phyloP scores from a whole-genome alignment of 2,329 filamentous ascomycete species.

The Penicillium sp. region DNA sequence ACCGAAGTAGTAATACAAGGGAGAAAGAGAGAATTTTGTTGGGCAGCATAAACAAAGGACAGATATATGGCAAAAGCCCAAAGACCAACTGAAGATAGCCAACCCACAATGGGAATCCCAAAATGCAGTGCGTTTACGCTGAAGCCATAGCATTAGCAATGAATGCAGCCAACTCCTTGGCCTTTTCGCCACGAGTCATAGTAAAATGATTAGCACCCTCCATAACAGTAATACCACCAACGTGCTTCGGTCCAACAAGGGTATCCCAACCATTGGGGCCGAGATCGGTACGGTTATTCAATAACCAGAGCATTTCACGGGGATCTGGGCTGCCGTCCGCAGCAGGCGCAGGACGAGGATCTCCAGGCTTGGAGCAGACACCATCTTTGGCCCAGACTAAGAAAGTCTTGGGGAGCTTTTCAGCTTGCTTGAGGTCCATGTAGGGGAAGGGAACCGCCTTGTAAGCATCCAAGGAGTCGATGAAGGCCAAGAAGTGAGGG shows the following conservation, averaged over 20 bases:
- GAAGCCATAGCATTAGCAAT: slow-evolving; percentile 28
- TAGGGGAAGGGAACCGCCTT: slow-evolving; percentile 34
- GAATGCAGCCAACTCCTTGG: slow-evolving; percentile 30
- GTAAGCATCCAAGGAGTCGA: slow-evolving; percentile 48
- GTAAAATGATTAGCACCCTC: slow-evolving; percentile 38
- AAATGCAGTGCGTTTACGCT: slow-evolving; percentile 12
- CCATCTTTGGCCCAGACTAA: slow-evolving; percentile 50
- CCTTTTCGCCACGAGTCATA: slow-evolving; percentile 31
- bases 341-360: slow-evolving; percentile 40
- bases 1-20: slow-evolving; percentile 4
- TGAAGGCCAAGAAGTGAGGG: slow-evolving; percentile 51
- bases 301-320: slow-evolving; percentile 49
- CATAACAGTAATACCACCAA: slow-evolving; percentile 33
- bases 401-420: slow-evolving; percentile 42
- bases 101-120: neutral
- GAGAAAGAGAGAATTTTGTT: neutral
- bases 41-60: neutral
- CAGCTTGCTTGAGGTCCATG: slow-evolving; percentile 26
- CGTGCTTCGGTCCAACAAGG: slow-evolving; percentile 40
- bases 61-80: neutral
- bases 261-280: slow-evolving; percentile 48
- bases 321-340: slow-evolving; percentile 42
- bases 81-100: neutral
- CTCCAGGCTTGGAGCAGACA: slow-evolving; percentile 43
- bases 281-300: slow-evolving; percentile 48